These are phyloP conservation scores for Apiotrichum porosum DNA, from an alignment of 1,284 basidiomycete species.

Conservation along the genomic window DNA sequence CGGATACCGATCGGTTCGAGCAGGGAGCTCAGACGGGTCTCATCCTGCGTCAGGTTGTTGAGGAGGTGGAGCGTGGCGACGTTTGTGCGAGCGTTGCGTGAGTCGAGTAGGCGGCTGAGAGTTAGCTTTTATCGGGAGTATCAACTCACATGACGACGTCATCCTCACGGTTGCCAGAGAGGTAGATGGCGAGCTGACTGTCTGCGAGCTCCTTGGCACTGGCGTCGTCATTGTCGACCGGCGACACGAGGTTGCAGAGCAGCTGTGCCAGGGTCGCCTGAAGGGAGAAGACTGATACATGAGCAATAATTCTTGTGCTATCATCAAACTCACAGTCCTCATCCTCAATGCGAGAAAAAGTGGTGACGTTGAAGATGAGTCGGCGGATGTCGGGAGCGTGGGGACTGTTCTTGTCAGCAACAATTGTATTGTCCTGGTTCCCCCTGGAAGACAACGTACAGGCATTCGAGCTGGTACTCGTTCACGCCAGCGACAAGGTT, in stretches of 20 bases:
- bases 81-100: constrained; percentile 60
- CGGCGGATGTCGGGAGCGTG: constrained; percentile 30
- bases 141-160: constrained; percentile 63
- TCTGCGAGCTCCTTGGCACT: constrained; percentile 19
- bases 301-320: too few relatives aligned
- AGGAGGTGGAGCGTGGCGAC: constrained; percentile 65
- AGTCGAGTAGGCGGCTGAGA: constrained; percentile 64
- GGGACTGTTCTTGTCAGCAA: background rate
- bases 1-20: constrained; percentile 19
- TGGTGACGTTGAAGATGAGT: constrained; percentile 38
- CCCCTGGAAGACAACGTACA: too few relatives aligned
- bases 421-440: too few relatives aligned
- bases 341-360: constrained; percentile 40
- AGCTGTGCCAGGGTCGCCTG: constrained; percentile 38
- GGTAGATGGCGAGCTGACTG: constrained; percentile 23
- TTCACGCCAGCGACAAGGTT: constrained; percentile 39
- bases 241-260: constrained; percentile 43
- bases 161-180: constrained; percentile 36
- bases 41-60: constrained; percentile 63
- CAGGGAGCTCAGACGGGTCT: constrained; percentile 54
- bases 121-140: background rate
- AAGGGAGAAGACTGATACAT: constrained; percentile 28
- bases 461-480: constrained; percentile 22
- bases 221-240: constrained; percentile 12
- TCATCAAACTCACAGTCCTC: constrained; percentile 29